Base-by-base conservation (phyloP, 176 grass and related monocot species). In the Hsuehochloa calcarea region DNA sequence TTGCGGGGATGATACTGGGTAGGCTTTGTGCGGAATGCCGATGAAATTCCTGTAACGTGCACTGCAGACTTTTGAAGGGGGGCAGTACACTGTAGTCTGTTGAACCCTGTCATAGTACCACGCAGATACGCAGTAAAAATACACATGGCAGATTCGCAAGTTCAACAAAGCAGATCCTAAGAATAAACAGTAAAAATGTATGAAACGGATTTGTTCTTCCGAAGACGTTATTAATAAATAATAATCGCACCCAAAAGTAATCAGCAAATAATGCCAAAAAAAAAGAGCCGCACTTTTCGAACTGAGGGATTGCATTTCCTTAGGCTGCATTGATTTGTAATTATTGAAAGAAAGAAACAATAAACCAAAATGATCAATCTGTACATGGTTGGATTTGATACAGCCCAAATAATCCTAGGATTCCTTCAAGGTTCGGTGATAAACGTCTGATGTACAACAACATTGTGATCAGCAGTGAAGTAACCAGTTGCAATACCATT, bases 401-500 rank as follows among this genome's bases (percentile, higher is more conserved):
- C 26, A 12, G 35, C 35, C 13, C 59, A 80, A 68, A 69, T 62
- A 56, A 41, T 27, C 35, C 22, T 56, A 25, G 35, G 3, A 72
- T 66, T 65, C 51, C 52, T 68, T 70, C 8, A 41, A 5, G 66
- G 43, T 34, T 43, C 61, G 39, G 23, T 12, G 25, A 26, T 40
- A 37, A 34, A 67, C 43, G 22, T 66, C 23, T 49, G 31, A 62
- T 63, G 66, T 86, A 75, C 44, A 82, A 50, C 64, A 82, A 2
- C 51, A 20, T 56, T 66, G 69, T 49, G 15, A 86, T 78, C 84
- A 83, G 67, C 84, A 41, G 79, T 40, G 38, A 78, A 71, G 17
- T 17, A 65, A 86, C 65, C 47, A 50, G 14, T 70, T 16, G 39
- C 67, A 65, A 79, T 67, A 61, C 70, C 50, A 45, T 46, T 26